These are phyloP conservation scores for Phaeolepiota aurea DNA, from an alignment of 768 basidiomycete genomes.

Conservation along the genomic window DNA sequence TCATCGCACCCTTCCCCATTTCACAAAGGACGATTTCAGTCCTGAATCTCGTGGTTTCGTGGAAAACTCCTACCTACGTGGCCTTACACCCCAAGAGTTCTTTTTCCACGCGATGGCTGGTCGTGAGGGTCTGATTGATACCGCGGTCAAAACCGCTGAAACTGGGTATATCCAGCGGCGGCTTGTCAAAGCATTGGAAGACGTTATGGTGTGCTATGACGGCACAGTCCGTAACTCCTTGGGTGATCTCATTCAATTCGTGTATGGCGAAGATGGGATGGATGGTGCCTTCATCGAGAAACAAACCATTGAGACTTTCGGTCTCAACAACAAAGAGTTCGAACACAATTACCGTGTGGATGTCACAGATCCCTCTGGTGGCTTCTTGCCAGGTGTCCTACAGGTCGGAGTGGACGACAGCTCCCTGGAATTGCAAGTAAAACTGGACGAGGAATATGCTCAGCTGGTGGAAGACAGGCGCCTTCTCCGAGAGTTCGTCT, in stretches of 20 bases:
- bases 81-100: slow-evolving; percentile 95
- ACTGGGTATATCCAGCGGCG: slow-evolving; percentile 99
- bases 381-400: slow-evolving; percentile 71
- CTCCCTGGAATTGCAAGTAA: slow-evolving; percentile 73
- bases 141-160: slow-evolving; percentile 98
- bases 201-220: slow-evolving; percentile 96
- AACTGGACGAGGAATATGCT: slow-evolving; percentile 65
- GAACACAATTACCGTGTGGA: slow-evolving; percentile 94
- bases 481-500: slow-evolving; percentile 74
- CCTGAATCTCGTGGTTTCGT: slow-evolving; percentile 98
- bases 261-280: slow-evolving; percentile 99
- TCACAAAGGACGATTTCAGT: slow-evolving; percentile 97
- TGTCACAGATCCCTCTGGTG: slow-evolving; percentile 73
- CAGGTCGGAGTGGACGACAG: slow-evolving; percentile 86
- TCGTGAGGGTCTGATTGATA: slow-evolving; percentile 98
- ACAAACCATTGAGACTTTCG: slow-evolving; percentile 87
- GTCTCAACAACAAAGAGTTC: slow-evolving; percentile 73
- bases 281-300: slow-evolving; percentile 97
- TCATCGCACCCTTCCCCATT: slow-evolving; percentile 94
- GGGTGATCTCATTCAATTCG: slow-evolving; percentile 92
- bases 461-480: slow-evolving; percentile 69
- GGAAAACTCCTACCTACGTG: slow-evolving; percentile 96
- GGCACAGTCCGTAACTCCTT: slow-evolving; percentile 97
- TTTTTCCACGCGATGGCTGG: slow-evolving; percentile 99
- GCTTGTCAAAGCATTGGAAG: slow-evolving; percentile 95